phyloP scores from a whole-genome alignment of 305 asterid genomes.

The Stenogyne calaminthoides region DNA sequence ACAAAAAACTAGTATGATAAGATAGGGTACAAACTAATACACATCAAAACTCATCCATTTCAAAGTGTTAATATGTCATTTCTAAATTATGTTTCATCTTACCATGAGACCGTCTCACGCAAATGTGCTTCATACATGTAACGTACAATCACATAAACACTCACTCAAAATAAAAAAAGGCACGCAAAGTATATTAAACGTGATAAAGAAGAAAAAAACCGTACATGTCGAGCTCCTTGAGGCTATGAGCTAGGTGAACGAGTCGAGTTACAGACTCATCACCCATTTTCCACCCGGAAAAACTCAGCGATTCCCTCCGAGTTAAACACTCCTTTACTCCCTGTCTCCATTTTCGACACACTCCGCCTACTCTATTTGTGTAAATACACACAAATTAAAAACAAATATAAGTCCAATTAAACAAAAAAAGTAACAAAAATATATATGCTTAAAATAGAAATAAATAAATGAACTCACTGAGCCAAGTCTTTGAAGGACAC shows the following conservation, averaged over 20 bases:
- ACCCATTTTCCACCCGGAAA: constrained; percentile 88
- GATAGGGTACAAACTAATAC: no score
- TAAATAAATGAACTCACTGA: constrained; percentile 49
- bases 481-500: constrained; percentile 83
- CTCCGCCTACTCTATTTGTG: constrained; percentile 59
- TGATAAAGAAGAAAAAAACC: not conserved
- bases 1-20: no score
- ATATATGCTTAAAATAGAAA: not conserved
- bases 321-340: constrained; percentile 76
- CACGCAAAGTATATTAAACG: no score
- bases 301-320: constrained; percentile 62
- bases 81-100: no score
- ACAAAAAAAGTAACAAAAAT: no score
- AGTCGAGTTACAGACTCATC: constrained; percentile 81
- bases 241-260: constrained; percentile 67
- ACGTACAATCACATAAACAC: no score
- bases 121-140: no score
- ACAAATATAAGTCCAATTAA: not conserved
- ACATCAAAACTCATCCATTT: no score
- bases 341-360: constrained; percentile 85
- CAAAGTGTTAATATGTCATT: no score
- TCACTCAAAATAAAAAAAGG: not conserved
- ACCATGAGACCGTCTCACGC: no score
- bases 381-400: not conserved
- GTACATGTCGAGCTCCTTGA: constrained; percentile 92